Percentiles rank a stretch among this genome's conserved stretches.
These are phyloP conservation scores for Epipyxis sp. DNA, from an alignment of 108 stramenopile species.

Conservation along the genomic window DNA sequence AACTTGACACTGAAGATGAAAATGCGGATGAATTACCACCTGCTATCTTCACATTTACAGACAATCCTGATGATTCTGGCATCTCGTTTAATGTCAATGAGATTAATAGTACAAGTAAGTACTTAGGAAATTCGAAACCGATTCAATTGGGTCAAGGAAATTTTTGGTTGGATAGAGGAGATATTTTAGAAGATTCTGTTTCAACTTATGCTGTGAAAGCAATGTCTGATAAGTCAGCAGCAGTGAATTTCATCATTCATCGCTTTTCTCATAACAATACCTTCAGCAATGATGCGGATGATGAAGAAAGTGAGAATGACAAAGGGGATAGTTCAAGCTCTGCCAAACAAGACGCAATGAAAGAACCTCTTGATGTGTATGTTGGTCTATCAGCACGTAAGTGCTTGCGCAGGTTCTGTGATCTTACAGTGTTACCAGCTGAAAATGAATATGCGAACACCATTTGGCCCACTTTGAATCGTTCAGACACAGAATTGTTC, in stretches of 20 bases:
- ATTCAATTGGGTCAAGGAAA: constrained; percentile 1
- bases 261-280: not conserved
- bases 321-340: not conserved
- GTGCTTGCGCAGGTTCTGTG: not conserved
- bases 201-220: not conserved
- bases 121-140: constrained; percentile 2
- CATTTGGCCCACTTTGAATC: not conserved
- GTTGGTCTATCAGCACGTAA: not conserved
- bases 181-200: constrained; percentile 5
- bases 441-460: constrained; percentile 3
- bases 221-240: not conserved
- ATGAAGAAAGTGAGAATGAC: not conserved
- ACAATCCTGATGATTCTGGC: not conserved
- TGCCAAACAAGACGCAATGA: not conserved
- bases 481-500: not conserved
- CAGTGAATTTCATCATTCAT: constrained; percentile 25
- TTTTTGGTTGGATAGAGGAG: constrained; percentile 21
- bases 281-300: constrained; percentile 4
- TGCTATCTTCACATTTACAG: not conserved
- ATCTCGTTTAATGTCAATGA: not conserved
- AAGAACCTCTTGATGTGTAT: constrained; percentile 29
- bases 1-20: not conserved
- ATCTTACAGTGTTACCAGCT: not conserved
- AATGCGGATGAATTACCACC: not conserved
- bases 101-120: not conserved